Conservation (phyloP, 495 filamentous ascomycete species). For the Aspergillus bridgeri region DNA sequence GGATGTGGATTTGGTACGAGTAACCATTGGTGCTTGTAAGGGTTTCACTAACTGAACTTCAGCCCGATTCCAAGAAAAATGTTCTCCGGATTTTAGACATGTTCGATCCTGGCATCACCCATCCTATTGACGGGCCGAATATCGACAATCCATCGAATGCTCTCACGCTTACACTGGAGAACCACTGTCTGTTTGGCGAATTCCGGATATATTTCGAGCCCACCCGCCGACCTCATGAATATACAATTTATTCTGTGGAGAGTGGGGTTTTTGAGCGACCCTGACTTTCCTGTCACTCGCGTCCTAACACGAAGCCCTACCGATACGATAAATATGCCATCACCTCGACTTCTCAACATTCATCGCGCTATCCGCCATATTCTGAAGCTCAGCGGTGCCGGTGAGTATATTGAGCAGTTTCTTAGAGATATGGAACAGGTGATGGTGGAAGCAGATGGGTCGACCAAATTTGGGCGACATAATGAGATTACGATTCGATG, state of each 20-base stretch:
- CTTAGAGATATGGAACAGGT: conserved; percentile 29
- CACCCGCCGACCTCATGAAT: conserved; percentile 15
- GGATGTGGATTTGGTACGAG: no score
- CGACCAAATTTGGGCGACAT: conserved; percentile 25
- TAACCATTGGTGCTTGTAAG: no score
- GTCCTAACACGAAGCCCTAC: conserved; percentile 23
- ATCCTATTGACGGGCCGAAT: neutral
- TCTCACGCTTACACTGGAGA: conserved; percentile 18
- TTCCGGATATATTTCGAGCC: conserved; percentile 20
- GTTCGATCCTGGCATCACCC: neutral
- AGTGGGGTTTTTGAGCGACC: conserved; percentile 24
- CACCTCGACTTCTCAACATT: conserved; percentile 27
- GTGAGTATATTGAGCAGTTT: conserved; percentile 31
- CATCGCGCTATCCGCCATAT: conserved; percentile 34
- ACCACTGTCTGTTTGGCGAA: conserved; percentile 19
- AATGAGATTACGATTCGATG: conserved; percentile 10
- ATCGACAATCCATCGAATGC: conserved; percentile 6
- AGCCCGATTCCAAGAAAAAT: no score
- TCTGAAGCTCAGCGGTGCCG: conserved; percentile 32
- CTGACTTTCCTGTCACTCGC: conserved; percentile 25
- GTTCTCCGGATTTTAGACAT: neutral
- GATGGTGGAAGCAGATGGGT: conserved; percentile 27
- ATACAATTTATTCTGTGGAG: conserved; percentile 23
- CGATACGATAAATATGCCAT: conserved; percentile 25
- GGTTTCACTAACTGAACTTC: no score